Evolutionary conservation across 108 stramenopile genomes (phyloP).

Genomic region (Skeletonema menzelii): DNA sequence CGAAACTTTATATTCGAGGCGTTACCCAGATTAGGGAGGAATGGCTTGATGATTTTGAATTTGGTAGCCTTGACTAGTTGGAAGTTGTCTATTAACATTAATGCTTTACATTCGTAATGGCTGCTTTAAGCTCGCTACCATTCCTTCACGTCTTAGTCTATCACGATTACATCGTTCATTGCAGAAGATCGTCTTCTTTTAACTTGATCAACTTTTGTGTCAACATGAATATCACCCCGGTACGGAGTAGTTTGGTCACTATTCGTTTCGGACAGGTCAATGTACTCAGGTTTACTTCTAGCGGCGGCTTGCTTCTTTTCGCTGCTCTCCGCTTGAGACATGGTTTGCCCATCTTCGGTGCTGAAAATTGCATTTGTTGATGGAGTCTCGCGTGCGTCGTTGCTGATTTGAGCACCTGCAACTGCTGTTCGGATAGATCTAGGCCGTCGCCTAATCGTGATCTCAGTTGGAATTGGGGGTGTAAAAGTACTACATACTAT

Average conservation of each 20-base stretch:
- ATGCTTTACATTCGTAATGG: background rate
- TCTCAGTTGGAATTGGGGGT: background rate
- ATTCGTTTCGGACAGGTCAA: background rate
- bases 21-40: constrained; percentile 84
- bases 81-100: background rate
- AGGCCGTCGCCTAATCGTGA: background rate
- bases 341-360: background rate
- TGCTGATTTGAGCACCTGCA: background rate
- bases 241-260: background rate
- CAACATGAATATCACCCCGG: background rate
- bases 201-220: background rate
- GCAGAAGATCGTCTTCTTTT: background rate
- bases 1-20: constrained; percentile 81
- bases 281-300: background rate
- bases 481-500: background rate
- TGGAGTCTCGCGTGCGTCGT: background rate
- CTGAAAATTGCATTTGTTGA: background rate
- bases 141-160: background rate
- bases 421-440: background rate
- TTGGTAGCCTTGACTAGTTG: constrained; percentile 18
- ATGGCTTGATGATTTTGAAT: constrained; percentile 74
- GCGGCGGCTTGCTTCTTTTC: background rate
- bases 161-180: background rate
- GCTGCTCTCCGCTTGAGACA: background rate
- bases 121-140: background rate